Conservation (phyloP, 1,284 basidiomycete genomes). For the Puccinia horiana region DNA sequence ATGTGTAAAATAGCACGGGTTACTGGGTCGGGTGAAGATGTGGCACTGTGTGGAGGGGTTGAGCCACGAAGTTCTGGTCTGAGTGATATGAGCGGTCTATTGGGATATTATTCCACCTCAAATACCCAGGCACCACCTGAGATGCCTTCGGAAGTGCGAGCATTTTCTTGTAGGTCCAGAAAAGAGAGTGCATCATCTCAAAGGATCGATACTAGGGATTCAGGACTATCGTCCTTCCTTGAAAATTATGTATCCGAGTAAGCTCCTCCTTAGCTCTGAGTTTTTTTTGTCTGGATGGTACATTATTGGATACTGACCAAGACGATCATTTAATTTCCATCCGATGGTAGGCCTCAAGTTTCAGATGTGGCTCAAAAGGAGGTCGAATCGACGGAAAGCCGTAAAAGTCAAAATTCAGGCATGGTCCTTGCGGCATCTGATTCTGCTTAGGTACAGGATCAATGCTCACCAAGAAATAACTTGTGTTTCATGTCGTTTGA, state of each 20-base stretch:
- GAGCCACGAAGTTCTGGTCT: neutral
- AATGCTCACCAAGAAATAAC: too few relatives aligned
- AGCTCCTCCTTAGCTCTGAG: neutral
- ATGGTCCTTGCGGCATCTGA: too few relatives aligned
- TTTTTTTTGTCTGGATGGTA: neutral
- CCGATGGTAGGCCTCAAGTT: neutral
- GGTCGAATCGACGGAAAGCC: too few relatives aligned
- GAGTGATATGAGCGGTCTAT: neutral
- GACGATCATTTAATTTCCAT: neutral
- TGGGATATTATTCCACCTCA: neutral
- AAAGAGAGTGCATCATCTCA: neutral
- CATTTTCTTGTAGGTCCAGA: neutral
- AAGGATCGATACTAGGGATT: neutral
- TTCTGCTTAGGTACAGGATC: too few relatives aligned
- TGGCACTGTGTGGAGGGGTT: neutral
- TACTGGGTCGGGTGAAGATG: neutral
- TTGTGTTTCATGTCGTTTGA: too few relatives aligned
- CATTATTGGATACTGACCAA: neutral
- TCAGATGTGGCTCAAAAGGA: too few relatives aligned
- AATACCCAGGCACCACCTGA: neutral
- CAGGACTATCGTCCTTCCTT: slow-evolving; percentile 4
- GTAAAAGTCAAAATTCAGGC: too few relatives aligned
- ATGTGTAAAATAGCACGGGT: neutral
- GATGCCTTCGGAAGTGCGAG: neutral
- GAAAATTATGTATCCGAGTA: slow-evolving; percentile 21